These are phyloP conservation scores for Setomelanomma holmii DNA, from an alignment of 2,329 filamentous ascomycete species.

Conservation along the genomic window DNA sequence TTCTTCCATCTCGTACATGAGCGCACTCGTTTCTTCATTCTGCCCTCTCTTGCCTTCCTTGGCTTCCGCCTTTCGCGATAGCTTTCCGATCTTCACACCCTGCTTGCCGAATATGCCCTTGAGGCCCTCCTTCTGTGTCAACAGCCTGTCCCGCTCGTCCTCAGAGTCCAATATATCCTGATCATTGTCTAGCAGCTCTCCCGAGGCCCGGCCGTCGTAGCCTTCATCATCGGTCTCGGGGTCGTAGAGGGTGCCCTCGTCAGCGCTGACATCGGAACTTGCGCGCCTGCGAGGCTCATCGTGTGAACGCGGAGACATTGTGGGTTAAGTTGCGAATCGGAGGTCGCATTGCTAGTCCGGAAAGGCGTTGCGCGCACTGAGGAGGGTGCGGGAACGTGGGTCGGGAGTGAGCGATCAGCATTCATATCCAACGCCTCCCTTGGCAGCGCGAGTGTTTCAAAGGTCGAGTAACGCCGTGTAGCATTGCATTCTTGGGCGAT, in stretches of 20 bases:
- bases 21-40: conserved; percentile 72
- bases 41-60: conserved; percentile 50
- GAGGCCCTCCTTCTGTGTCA: conserved; percentile 40
- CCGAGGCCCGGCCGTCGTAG: conserved; percentile 43
- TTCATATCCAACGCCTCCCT: conserved; percentile 3
- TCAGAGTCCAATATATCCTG: conserved; percentile 54
- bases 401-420: conserved; percentile 18
- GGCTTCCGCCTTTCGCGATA: conserved; percentile 30
- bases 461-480: background rate
- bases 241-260: conserved; percentile 43
- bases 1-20: conserved; percentile 93
- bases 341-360: conserved; percentile 20
- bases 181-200: conserved; percentile 45
- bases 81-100: conserved; percentile 39
- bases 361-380: conserved; percentile 10
- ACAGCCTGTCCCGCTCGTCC: conserved; percentile 55
- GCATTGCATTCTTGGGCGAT: conserved; percentile 1
- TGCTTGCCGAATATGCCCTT: conserved; percentile 35
- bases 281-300: conserved; percentile 18
- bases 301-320: conserved; percentile 30
- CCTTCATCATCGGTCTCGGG: conserved; percentile 39
- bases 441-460: conserved; percentile 12
- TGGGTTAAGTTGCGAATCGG: conserved; percentile 3
- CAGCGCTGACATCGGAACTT: conserved; percentile 33
- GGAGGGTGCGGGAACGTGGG: conserved; percentile 3